phyloP scores from a whole-genome alignment of 805 yeast genomes.

The Starmerella vaccinii region DNA sequence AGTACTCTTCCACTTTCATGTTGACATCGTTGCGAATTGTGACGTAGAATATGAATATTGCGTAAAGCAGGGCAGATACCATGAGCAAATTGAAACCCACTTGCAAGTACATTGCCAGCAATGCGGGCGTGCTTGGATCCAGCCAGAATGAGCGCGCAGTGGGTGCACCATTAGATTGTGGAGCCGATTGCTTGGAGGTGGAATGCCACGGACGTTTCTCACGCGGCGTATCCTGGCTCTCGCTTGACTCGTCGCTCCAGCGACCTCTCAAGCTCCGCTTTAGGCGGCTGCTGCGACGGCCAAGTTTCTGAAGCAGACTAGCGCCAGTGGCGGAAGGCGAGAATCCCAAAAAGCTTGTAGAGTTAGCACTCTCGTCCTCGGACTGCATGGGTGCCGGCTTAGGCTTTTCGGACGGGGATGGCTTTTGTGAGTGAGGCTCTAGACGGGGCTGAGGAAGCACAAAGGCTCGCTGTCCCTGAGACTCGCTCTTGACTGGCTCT shows the following conservation, averaged over 20 bases:
- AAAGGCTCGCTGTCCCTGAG: neutral
- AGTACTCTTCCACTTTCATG: slow-evolving; percentile 53
- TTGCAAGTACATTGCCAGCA: slow-evolving; percentile 54
- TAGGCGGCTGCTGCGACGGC: slow-evolving; percentile 6
- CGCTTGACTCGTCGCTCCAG: slow-evolving; percentile 5
- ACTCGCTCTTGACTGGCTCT: neutral
- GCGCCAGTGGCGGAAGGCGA: slow-evolving; percentile 16
- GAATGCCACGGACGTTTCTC: neutral
- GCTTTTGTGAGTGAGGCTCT: neutral
- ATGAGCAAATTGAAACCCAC: slow-evolving; percentile 48
- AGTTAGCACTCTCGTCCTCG: slow-evolving; percentile 8
- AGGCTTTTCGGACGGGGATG: neutral
- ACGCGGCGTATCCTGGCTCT: neutral
- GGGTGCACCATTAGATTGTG: neutral
- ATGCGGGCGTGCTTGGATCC: slow-evolving; percentile 38
- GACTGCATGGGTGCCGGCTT: neutral
- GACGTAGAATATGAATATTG: slow-evolving; percentile 41
- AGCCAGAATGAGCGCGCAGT: slow-evolving; percentile 12
- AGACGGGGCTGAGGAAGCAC: slow-evolving; percentile 1
- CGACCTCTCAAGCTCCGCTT: neutral
- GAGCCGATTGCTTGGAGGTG: neutral
- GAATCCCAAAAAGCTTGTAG: slow-evolving; percentile 16
- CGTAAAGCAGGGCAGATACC: slow-evolving; percentile 41
- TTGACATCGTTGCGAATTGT: slow-evolving; percentile 62
- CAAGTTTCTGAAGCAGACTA: slow-evolving; percentile 7